Evolutionary conservation across 2,329 filamentous ascomycete species (phyloP), one percentile per base, ranked within the genome.

Genomic region (Ophiostoma tasmaniense): DNA sequence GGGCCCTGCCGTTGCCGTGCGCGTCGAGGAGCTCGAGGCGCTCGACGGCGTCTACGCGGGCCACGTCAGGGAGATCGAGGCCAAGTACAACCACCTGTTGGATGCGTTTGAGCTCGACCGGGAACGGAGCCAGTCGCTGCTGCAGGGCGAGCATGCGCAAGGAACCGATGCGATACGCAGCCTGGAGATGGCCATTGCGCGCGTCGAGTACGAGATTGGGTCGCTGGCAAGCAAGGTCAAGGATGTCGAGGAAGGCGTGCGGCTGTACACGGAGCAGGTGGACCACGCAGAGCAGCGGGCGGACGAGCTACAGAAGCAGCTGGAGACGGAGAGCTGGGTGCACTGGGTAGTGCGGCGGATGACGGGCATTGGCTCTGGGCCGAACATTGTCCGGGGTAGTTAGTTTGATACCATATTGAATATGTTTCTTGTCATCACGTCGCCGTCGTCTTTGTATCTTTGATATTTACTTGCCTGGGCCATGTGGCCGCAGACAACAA

Each of bases 121-220:
- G 71, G 84, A 90, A 69, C 84, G 84, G 70, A 89, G 89, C 1
- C 85, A 89, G 42, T 89, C 91, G 70, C 80, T 92, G 20, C 79
- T 97, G 11, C 83, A 84, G 0, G 86, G 89, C 65, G 90, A 96
- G 78, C 86, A 89, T 55, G 83, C 84, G 28, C 83, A 85, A 67
- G 81, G 96, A 50, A 86, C 85, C 3, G 91, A 95, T 75, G 84
- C 85, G 20, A 82, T 93, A 71, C 90, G 90, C 76, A 91, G 95
- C 72, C 83, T 97, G 17, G 93, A 96, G 76, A 85, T 90, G 28
- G 81, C 96, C 52, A 87, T 90, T 2, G 92, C 92, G 25, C 93
- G 93, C 78, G 82, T 98, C 68, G 93, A 98, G 75, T 98, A 98
- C 78, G 94, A 97, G 80, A 89, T 97, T 71, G 87, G 90, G 70